A percentile compares a stretch with the other conserved stretches of the same genome.
These are phyloP conservation scores for Rhamnella rubrinervis DNA, from an alignment of 331 rosid species.

Conservation along the genomic window DNA sequence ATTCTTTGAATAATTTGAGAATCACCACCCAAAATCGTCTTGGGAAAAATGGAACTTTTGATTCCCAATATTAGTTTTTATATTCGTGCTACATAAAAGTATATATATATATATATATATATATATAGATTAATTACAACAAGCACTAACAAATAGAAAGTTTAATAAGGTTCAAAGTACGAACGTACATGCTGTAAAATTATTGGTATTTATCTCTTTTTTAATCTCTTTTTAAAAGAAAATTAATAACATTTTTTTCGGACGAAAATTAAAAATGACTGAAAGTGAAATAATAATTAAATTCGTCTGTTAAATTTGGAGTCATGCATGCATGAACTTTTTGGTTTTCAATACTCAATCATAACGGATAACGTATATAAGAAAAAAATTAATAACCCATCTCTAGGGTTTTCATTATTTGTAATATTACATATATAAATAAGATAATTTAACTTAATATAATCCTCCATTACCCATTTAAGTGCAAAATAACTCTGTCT, in stretches of 20 bases:
- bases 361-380: not conserved
- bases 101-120: too few relatives aligned
- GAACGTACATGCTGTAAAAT: too few relatives aligned
- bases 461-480: not conserved
- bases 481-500: not conserved
- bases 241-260: too few relatives aligned
- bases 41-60: conserved; percentile 2
- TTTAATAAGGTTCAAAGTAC: too few relatives aligned
- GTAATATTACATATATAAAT: not conserved
- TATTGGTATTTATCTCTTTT: too few relatives aligned
- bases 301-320: too few relatives aligned
- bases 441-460: not conserved
- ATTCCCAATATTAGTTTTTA: not conserved
- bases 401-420: conserved; percentile 23
- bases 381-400: conserved; percentile 2
- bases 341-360: conserved; percentile 8
- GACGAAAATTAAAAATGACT: too few relatives aligned
- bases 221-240: too few relatives aligned
- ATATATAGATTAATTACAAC: too few relatives aligned
- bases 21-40: not conserved
- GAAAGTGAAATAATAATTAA: too few relatives aligned
- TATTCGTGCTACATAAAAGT: not conserved
- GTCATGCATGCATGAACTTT: not conserved
- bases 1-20: conserved; percentile 11
- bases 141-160: too few relatives aligned